A percentile compares a stretch with the other conserved stretches of the same genome.
Conservation (phyloP, 345 rosid genomes). For the Gynandropsis gynandra region DNA sequence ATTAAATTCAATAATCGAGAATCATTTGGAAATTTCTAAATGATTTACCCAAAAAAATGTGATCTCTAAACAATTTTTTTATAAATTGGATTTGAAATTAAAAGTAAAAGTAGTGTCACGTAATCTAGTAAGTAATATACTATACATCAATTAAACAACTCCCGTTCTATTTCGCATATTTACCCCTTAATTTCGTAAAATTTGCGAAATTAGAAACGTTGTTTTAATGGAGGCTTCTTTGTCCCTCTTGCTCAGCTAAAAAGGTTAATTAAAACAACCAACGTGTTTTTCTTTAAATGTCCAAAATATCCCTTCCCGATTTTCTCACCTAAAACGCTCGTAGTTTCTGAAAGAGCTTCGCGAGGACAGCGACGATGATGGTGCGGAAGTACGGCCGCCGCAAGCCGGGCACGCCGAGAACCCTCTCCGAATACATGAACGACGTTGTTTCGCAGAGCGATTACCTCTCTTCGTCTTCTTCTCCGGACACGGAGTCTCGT, state of each 20-base stretch:
- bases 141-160: no score
- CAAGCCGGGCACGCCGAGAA: slow-evolving; percentile 41
- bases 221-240: no score
- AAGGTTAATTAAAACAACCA: slow-evolving; percentile 15
- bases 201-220: no score
- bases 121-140: no score
- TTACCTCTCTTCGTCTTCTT: slow-evolving; percentile 46
- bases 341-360: slow-evolving; percentile 12
- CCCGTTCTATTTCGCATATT: no score
- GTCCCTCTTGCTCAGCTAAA: slow-evolving; percentile 10
- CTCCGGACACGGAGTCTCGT: slow-evolving; percentile 34
- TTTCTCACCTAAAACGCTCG: slow-evolving; percentile 27
- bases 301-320: slow-evolving; percentile 11
- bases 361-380: slow-evolving; percentile 41
- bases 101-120: no score
- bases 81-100: no score
- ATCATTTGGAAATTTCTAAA: no score
- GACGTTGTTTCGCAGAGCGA: slow-evolving; percentile 37
- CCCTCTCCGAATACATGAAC: slow-evolving; percentile 40
- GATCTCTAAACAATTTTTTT: no score
- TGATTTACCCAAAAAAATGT: no score
- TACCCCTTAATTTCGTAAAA: no score
- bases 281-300: slow-evolving; percentile 5
- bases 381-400: slow-evolving; percentile 96
- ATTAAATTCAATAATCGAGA: no score